Evolutionary conservation across 495 filamentous ascomycete genomes (phyloP), one percentile per base, ranked within the genome.

Genomic region (Aspergillus nidulans): DNA sequence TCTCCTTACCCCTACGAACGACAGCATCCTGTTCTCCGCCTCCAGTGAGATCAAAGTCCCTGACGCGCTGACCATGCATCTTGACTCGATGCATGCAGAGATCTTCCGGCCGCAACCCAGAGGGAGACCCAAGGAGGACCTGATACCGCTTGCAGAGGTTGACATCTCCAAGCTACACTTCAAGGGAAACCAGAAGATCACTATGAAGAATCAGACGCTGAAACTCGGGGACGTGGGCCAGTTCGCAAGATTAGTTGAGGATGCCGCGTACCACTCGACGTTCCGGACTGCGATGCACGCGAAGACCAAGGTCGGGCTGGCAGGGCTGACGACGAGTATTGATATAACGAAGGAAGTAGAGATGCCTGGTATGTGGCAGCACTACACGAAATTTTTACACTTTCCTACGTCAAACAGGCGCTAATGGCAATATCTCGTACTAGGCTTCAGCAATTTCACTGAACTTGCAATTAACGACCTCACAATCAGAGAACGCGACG

Each of bases 361-460:
- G 3, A 32, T 56, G 7, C n/a, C 42, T 10, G 53, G 53, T 56
- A 34, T n/a, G 45, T 56, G 12, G 21, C 28, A 2, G 42, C 23
- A 7, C 41, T 34, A 9, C 41, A 6, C 2, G n/a, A n/a, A n/a
- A n/a, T n/a, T n/a, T n/a, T n/a, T n/a, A n/a, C n/a, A n/a, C n/a
- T n/a, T n/a, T n/a, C n/a, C n/a, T n/a, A n/a, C n/a, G 26, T 28
- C 26, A 9, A 28, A 28, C 26, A 28, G 26, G 26, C 26, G 9
- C 4, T 28, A 28, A 4, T 28, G 26, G 9, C 9, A 9, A 28
- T 4, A 28, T 4, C 26, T 34, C 19, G 4, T 13, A 4, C 28
- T n/a, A 56, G 53, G 32, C 9, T 56, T 56, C 46, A 43, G 44
- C 19, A 36, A 50, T 18, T 56, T 56, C 28, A 18, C 34, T 9